Evolutionary conservation across 2,329 filamentous ascomycete species (phyloP), one percentile per base, ranked within the genome.

Genomic region (Aspergillus versicolor): DNA sequence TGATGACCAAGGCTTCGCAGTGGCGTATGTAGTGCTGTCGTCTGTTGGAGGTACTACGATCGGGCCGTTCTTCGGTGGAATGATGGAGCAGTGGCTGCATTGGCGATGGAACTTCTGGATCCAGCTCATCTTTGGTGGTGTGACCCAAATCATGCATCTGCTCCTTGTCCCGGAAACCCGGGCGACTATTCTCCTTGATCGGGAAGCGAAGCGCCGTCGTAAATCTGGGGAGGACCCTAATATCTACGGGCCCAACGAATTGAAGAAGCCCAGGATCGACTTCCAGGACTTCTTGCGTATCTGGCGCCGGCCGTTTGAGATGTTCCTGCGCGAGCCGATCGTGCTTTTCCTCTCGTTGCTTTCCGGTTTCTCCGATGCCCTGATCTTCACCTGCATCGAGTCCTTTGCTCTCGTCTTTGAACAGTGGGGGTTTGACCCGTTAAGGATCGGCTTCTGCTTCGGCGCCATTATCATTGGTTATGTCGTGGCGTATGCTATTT

Each of bases 321-420:
- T 91, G 84, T 88, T 91, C 69, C 61, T 88, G 34, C 88, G 84
- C 1, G 89, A 92, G 74, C 88, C 89, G 4, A 91, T 91, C 56
- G 88, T 91, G 11, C 76, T 88, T 15, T 84, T 82, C 38, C 77
- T 91, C 5, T 90, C 88, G 1, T 80, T 91, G 0, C 83, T 91
- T 5, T 87, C 83, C 3, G 88, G 88, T 32, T 91, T 91, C 77
- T 85, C 83, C 9, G 88, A 91, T 58, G 87, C 87, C 3, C 81
- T 91, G 4, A 90, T 91, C 73, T 91, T 91, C 77, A 89, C 89
- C 79, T 89, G 88, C 70, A 84, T 91, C 53, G 86, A 91, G 69
- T 88, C 85, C 0, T 91, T 90, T 63, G 73, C 77, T 0, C 78
- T 89, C 2, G 88, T 91, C 2, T 63, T 64, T 38, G 51, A 60